These are phyloP conservation scores for Puccinia polysora DNA, from an alignment of 1,284 basidiomycete genomes.

Conservation along the genomic window DNA sequence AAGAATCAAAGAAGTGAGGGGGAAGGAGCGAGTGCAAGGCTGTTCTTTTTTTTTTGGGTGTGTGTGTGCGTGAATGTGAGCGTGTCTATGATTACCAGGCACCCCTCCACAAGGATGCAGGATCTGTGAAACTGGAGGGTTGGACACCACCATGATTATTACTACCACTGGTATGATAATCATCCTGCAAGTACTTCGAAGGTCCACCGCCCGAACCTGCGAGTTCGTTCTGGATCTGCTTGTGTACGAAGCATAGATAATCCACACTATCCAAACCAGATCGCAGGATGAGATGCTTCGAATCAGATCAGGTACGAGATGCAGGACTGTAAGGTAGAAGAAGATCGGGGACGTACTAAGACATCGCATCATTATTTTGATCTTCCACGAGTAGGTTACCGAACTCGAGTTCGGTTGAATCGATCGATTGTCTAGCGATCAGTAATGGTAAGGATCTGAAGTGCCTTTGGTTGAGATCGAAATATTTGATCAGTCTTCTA, in stretches of 20 bases:
- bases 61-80: background rate
- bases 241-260: slow-evolving; percentile 46
- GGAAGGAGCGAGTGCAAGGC: background rate
- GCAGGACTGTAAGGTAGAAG: background rate
- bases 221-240: slow-evolving; percentile 47
- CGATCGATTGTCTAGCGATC: slow-evolving; percentile 85
- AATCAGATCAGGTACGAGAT: background rate
- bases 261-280: slow-evolving; percentile 42
- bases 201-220: slow-evolving; percentile 45
- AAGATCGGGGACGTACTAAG: slow-evolving; percentile 65
- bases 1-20: too few species aligned
- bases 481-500: slow-evolving; percentile 71
- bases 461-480: slow-evolving; percentile 61
- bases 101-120: slow-evolving; percentile 28
- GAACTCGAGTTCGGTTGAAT: slow-evolving; percentile 90
- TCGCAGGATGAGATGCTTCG: too few species aligned
- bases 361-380: slow-evolving; percentile 88
- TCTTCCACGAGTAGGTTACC: slow-evolving; percentile 96
- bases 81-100: slow-evolving; percentile 39
- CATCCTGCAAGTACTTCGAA: background rate
- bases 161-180: background rate
- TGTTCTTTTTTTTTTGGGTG: too few species aligned
- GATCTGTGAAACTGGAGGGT: slow-evolving; percentile 28
- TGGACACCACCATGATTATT: background rate
- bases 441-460: slow-evolving; percentile 65